Evolutionary conservation across 306 rosid genomes (phyloP), one percentile per base, ranked within the genome.

Genomic region (Elaeagnus macrophylla): DNA sequence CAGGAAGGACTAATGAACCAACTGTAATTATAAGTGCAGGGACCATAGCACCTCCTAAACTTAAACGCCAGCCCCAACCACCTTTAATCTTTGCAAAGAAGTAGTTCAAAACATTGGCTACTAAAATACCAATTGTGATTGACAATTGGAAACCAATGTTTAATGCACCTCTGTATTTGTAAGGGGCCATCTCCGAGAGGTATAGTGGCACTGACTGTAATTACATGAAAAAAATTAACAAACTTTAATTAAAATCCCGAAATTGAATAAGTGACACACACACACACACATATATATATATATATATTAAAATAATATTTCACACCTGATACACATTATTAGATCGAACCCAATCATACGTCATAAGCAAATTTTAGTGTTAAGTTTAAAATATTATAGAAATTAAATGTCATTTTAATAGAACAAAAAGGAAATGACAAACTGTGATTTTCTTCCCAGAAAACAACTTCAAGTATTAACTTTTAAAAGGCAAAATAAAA

Each of bases 61-160:
- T 91, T 75, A 91, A 45, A 11, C 97, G 73, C 97, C 97, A 91
- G 61, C 97, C 97, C 97, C 97, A 91, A 0, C 97, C 97, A 1
- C 95, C 96, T n/a, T 76, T 17, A 48, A 91, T 91, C 54, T 82
- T 91, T 1, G 93, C 93, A 44, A 87, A 91, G 74, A 86, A 87
- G 74, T 83, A 91, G 72, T 91, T 91, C 36, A 87, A 39, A 7
- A 91, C 74, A 56, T 84, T 86, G 19, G 97, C 94, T 8, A 84
- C 61, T 0, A 91, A 89, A n/a, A 91, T 91, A 0, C 97, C 97
- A 8, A 86, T 32, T 0, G 96, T 86, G 69, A 91, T 87, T 0
- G 96, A 91, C 7, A 91, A 35, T 57, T 91, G 97, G 38, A 91
- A 91, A 0, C 88, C 91, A 53, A 91, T 84, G 68, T 91, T 91